Evolutionary conservation across 139 green algal genomes (phyloP).

Genomic region (Axilococcus clingmanii): DNA sequence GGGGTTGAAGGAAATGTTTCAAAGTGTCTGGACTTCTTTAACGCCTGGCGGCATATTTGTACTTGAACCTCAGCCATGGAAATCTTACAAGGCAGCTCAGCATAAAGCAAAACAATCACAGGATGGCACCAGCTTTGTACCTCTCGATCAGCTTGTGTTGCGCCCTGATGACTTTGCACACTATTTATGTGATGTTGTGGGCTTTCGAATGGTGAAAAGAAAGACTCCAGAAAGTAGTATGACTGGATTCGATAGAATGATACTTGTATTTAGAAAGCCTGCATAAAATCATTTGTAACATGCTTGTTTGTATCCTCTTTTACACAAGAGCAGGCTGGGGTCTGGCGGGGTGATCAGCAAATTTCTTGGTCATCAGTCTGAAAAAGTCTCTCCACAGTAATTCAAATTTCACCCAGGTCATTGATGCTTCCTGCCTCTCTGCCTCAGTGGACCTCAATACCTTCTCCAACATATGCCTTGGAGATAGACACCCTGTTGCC

Average conservation of each 20-base stretch:
- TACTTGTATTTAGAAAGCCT: conserved; percentile 28
- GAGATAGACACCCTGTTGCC: conserved; percentile 71
- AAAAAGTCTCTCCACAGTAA: conserved; percentile 83
- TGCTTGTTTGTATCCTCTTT: too few species aligned
- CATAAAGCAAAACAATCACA: conserved; percentile 35
- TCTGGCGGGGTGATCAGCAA: conserved; percentile 8
- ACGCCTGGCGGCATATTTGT: conserved; percentile 66
- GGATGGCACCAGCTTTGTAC: conserved; percentile 3
- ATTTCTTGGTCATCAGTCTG: conserved; percentile 44
- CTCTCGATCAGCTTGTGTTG: conserved; percentile 38
- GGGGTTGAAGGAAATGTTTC: conserved; percentile 63
- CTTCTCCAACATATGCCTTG: conserved; percentile 38
- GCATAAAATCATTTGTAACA: background rate
- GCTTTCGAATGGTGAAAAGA: conserved; percentile 37
- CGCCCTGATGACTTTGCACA: conserved; percentile 42
- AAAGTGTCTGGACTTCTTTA: conserved; percentile 22
- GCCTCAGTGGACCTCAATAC: background rate
- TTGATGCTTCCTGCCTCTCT: background rate
- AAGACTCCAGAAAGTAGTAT: conserved; percentile 11
- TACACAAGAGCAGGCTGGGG: conserved; percentile 7
- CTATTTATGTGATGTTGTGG: conserved; percentile 36
- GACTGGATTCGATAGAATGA: conserved; percentile 32
- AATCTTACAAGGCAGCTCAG: conserved; percentile 59
- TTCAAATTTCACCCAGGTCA: conserved; percentile 71
- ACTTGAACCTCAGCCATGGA: conserved; percentile 86